phyloP scores from a whole-genome alignment of 2,329 filamentous ascomycete species.

The Aspergillus caelatus region DNA sequence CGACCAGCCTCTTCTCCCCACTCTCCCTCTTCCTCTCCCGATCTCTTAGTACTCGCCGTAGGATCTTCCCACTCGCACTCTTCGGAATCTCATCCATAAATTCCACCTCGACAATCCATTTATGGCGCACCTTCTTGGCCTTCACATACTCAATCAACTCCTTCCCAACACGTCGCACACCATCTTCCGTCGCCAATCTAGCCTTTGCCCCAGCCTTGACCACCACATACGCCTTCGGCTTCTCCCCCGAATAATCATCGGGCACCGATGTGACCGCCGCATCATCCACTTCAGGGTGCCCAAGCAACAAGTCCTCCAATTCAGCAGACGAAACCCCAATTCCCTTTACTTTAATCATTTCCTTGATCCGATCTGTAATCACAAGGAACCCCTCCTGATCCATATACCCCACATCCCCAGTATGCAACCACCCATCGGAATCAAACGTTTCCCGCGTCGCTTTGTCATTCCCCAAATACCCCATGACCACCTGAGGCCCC shows the following conservation, averaged over 20 bases:
- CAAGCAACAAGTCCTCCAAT: slow-evolving; percentile 64
- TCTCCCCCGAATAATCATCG: slow-evolving; percentile 52
- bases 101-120: slow-evolving; percentile 43
- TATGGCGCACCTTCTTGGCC: slow-evolving; percentile 63
- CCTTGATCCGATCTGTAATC: slow-evolving; percentile 63
- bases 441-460: slow-evolving; percentile 73
- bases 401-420: slow-evolving; percentile 67
- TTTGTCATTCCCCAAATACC: slow-evolving; percentile 74
- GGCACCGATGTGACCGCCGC: slow-evolving; percentile 51
- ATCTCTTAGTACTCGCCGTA: slow-evolving; percentile 63
- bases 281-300: slow-evolving; percentile 60
- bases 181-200: slow-evolving; percentile 1
- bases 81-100: slow-evolving; percentile 63
- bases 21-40: neutral
- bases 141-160: slow-evolving; percentile 56
- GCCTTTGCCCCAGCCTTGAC: slow-evolving; percentile 33
- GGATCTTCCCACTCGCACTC: slow-evolving; percentile 73
- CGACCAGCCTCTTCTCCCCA: neutral
- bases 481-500: slow-evolving; percentile 69
- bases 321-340: slow-evolving; percentile 61
- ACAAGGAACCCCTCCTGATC: slow-evolving; percentile 59
- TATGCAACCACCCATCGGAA: slow-evolving; percentile 58
- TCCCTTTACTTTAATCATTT: slow-evolving; percentile 70
- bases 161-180: slow-evolving; percentile 25
- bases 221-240: slow-evolving; percentile 62